Evolutionary conservation across 192 early-diverging fungal species (phyloP).

Genomic region (Backusella tarrabulga): DNA sequence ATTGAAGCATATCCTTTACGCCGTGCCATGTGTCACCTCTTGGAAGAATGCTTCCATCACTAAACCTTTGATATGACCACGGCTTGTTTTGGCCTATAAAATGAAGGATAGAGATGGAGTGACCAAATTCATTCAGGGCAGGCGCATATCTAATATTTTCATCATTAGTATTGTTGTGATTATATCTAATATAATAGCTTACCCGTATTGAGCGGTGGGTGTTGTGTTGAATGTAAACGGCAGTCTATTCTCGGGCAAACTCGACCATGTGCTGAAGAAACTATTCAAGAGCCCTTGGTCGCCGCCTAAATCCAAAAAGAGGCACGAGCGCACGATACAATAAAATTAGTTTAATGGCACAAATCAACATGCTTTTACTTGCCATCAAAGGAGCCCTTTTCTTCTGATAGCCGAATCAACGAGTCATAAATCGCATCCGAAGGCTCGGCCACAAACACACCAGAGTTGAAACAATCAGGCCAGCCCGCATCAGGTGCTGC

Average conservation of each 20-base stretch:
- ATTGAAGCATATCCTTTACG: conserved; percentile 52
- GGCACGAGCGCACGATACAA: neutral
- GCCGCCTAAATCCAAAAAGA: conserved; percentile 55
- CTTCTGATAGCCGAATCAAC: conserved; percentile 47
- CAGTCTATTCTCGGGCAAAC: conserved; percentile 58
- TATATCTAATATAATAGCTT: conserved; percentile 1
- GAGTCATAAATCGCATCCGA: conserved; percentile 47
- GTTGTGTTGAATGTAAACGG: conserved; percentile 94
- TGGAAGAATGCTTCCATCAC: conserved; percentile 55
- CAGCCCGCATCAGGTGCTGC: conserved; percentile 93
- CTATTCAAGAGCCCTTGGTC: conserved; percentile 94
- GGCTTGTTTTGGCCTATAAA: conserved; percentile 91
- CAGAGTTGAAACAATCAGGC: conserved; percentile 98
- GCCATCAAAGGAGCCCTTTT: conserved; percentile 85
- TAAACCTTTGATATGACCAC: conserved; percentile 76
- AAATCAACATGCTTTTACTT: conserved; percentile 4
- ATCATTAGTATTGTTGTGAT: neutral
- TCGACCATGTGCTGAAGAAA: conserved; percentile 81
- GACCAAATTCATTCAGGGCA: conserved; percentile 73
- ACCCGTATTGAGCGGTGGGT: conserved; percentile 77
- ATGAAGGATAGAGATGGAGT: conserved; percentile 77
- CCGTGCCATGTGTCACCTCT: conserved; percentile 47
- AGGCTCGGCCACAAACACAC: conserved; percentile 81
- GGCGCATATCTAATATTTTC: conserved; percentile 59
- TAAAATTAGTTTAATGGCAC: conserved; percentile 20